Evolutionary conservation across 176 grass and related monocot species (phyloP).

Genomic region (Pontederia crassipes): DNA sequence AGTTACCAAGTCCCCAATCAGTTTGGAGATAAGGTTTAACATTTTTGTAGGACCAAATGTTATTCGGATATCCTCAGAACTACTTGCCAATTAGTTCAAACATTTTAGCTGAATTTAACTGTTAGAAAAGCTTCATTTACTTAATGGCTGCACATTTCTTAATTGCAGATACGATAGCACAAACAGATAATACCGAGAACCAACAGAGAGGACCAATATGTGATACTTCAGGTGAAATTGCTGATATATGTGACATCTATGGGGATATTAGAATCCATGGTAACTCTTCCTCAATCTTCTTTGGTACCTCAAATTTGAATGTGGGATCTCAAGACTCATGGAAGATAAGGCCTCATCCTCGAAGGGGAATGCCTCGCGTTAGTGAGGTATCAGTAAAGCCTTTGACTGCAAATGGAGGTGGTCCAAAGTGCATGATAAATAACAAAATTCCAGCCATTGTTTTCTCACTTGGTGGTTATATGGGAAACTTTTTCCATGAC

Average conservation of each 20-base stretch:
- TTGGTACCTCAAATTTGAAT: neutral
- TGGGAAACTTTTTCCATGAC: slow-evolving; percentile 80
- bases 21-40: too few relatives aligned
- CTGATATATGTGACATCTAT: slow-evolving; percentile 7
- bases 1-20: too few relatives aligned
- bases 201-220: slow-evolving; percentile 3
- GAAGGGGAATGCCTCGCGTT: slow-evolving; percentile 47
- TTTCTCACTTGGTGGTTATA: slow-evolving; percentile 61
- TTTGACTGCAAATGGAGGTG: neutral
- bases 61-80: too few relatives aligned
- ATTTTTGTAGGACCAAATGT: too few relatives aligned
- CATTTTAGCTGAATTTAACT: too few relatives aligned
- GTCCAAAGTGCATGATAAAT: slow-evolving; percentile 27
- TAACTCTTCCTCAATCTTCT: slow-evolving; percentile 12
- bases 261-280: slow-evolving; percentile 8
- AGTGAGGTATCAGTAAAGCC: slow-evolving; percentile 39
- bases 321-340: slow-evolving; percentile 11
- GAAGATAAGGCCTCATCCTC: slow-evolving; percentile 50
- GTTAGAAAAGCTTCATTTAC: too few relatives aligned
- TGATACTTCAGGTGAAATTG: slow-evolving; percentile 7
- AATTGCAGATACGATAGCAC: too few relatives aligned
- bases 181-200: neutral
- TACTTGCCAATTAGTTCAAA: too few relatives aligned
- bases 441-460: slow-evolving; percentile 40
- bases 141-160: too few relatives aligned